Percentiles rank a stretch among this genome's conserved stretches.
phyloP scores from a whole-genome alignment of 2,329 filamentous ascomycete genomes.

The Fusarium pininemorale region DNA sequence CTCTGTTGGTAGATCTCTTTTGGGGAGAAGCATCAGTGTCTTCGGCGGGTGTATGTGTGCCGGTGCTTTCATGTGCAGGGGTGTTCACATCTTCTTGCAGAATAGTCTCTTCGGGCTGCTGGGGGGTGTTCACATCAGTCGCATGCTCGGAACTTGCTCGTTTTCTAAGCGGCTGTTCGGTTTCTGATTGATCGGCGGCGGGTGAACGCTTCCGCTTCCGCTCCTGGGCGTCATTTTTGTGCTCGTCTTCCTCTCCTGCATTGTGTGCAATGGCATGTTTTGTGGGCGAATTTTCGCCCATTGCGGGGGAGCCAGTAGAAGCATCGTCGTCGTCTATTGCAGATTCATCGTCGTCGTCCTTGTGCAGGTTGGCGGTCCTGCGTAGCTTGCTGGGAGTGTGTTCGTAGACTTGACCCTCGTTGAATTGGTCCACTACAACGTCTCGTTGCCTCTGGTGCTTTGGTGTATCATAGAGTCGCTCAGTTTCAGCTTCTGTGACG shows the following conservation, averaged over 20 bases:
- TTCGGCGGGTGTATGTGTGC: slow-evolving; percentile 56
- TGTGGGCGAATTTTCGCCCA: slow-evolving; percentile 49
- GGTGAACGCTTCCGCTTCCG: slow-evolving; percentile 63
- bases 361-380: slow-evolving; percentile 53
- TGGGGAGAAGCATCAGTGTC: slow-evolving; percentile 52
- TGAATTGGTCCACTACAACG: slow-evolving; percentile 66
- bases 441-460: slow-evolving; percentile 70
- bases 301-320: slow-evolving; percentile 52
- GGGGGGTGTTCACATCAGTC: slow-evolving; percentile 47
- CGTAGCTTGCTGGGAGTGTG: slow-evolving; percentile 82
- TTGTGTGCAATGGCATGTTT: slow-evolving; percentile 45
- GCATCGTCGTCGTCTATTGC: slow-evolving; percentile 52
- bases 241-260: slow-evolving; percentile 44
- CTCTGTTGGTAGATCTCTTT: slow-evolving; percentile 42
- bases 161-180: slow-evolving; percentile 62
- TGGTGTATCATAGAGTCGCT: slow-evolving; percentile 90
- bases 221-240: slow-evolving; percentile 49
- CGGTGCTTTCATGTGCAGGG: slow-evolving; percentile 48
- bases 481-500: slow-evolving; percentile 90
- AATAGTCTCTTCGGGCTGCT: slow-evolving; percentile 43
- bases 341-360: slow-evolving; percentile 52
- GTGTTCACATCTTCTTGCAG: slow-evolving; percentile 50
- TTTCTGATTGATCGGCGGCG: slow-evolving; percentile 54
- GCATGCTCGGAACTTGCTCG: slow-evolving; percentile 60
- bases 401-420: slow-evolving; percentile 65